These are phyloP conservation scores for Tillandsia leiboldiana DNA, from an alignment of 176 grass and related monocot species.

Conservation along the genomic window DNA sequence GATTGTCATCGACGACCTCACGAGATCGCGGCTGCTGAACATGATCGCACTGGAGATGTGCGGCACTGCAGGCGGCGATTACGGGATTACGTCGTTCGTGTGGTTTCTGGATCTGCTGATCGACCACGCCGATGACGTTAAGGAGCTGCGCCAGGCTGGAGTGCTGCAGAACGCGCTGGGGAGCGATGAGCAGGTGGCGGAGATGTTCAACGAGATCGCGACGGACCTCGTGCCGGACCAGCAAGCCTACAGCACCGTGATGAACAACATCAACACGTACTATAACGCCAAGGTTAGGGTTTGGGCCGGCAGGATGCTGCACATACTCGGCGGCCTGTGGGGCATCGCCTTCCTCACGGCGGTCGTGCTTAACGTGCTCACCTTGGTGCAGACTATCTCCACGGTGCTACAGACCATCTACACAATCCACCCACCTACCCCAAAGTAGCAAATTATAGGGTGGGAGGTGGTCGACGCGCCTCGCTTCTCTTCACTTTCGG, in stretches of 20 bases:
- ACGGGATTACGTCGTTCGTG: conserved; percentile 4
- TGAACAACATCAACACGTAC: not conserved
- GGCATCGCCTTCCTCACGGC: not conserved
- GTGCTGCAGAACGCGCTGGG: conserved; percentile 1
- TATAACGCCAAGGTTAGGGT: not conserved
- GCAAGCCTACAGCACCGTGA: not conserved
- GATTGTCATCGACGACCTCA: not conserved
- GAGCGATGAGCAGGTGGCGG: conserved; percentile 3
- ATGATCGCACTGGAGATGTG: conserved; percentile 6
- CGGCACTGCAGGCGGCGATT: not conserved
- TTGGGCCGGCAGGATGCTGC: not conserved
- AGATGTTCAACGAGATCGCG: conserved; percentile 5
- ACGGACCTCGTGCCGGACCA: not conserved
- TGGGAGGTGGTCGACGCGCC: too few relatives aligned
- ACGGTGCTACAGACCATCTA: too few relatives aligned
- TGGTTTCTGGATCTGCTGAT: not conserved
- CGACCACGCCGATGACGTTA: not conserved
- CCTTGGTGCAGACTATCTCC: not conserved
- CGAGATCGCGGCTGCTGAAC: not conserved
- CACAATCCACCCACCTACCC: not conserved
- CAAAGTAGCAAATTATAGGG: too few relatives aligned
- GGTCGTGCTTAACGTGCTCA: not conserved
- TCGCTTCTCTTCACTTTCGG: too few relatives aligned
- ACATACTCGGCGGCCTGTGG: not conserved
- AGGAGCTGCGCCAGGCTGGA: not conserved